A percentile compares a stretch with the other conserved stretches of the same genome.
Evolutionary conservation across 176 grass and related monocot genomes (phyloP).

Genomic region (Melocanna baccifera): DNA sequence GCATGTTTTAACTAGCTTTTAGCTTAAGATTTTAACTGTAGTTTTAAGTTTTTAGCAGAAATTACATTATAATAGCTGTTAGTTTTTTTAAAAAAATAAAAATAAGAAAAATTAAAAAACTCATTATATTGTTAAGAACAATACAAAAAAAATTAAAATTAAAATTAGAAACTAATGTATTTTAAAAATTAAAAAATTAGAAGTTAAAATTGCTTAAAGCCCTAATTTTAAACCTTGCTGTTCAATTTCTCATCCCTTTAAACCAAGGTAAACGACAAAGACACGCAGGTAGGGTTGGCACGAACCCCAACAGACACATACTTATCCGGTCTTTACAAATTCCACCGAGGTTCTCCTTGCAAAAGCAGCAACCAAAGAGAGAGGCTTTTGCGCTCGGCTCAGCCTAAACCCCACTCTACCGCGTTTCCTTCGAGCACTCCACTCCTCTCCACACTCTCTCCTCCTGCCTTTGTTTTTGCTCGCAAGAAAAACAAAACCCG

Average conservation of each 20-base stretch:
- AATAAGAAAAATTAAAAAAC: too few relatives aligned
- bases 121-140: too few relatives aligned
- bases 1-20: too few relatives aligned
- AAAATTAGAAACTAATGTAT: too few relatives aligned
- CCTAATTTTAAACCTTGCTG: not conserved
- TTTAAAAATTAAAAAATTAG: too few relatives aligned
- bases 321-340: not conserved
- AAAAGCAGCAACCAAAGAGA: not conserved
- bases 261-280: conserved; percentile 5
- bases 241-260: not conserved
- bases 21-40: too few relatives aligned
- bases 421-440: conserved; percentile 11
- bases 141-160: too few relatives aligned
- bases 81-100: too few relatives aligned
- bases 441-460: not conserved
- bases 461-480: conserved; percentile 14
- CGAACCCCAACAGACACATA: not conserved
- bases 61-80: too few relatives aligned
- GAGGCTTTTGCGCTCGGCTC: conserved; percentile 17
- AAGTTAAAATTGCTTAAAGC: too few relatives aligned
- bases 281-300: conserved; percentile 6
- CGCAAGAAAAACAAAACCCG: conserved; percentile 3
- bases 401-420: not conserved
- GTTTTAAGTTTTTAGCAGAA: too few relatives aligned
- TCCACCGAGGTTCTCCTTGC: not conserved